Evolutionary conservation across 2,329 filamentous ascomycete species (phyloP).

Genomic region (Trichoderma sp.): DNA sequence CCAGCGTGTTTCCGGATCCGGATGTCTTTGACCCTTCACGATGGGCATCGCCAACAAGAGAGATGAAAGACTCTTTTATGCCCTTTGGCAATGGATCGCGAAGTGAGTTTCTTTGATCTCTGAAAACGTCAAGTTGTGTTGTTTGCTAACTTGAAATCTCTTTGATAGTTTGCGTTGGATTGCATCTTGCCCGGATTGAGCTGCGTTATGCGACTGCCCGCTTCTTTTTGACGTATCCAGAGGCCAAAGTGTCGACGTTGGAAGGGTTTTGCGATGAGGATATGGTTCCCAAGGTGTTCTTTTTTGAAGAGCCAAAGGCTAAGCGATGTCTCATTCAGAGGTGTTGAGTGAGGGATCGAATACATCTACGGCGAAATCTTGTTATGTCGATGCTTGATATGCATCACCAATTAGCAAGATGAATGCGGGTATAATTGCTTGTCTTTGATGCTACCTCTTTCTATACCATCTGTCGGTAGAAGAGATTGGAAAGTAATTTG

Average conservation of each 20-base stretch:
- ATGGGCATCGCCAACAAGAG: constrained; percentile 25
- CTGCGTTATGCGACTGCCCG: constrained; percentile 48
- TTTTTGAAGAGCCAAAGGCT: constrained; percentile 32
- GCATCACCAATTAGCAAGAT: neutral
- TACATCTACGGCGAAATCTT: too few relatives aligned
- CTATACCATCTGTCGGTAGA: neutral
- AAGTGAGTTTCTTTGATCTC: constrained; percentile 38
- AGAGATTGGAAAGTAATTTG: rapidly evolving
- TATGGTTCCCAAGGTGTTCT: constrained; percentile 33
- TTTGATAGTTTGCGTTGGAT: constrained; percentile 48
- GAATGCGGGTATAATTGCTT: neutral
- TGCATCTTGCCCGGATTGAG: constrained; percentile 57
- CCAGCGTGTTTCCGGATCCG: neutral
- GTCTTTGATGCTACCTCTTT: neutral
- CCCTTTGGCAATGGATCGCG: neutral
- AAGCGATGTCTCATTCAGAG: constrained; percentile 29
- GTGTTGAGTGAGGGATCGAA: neutral
- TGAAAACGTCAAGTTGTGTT: constrained; percentile 26
- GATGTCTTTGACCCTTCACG: neutral
- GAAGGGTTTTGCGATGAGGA: constrained; percentile 36
- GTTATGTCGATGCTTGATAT: neutral
- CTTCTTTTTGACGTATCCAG: constrained; percentile 49
- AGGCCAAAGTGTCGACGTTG: constrained; percentile 29
- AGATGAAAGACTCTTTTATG: constrained; percentile 45
- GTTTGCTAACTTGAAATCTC: neutral